These are phyloP conservation scores for Penicillium arizonense DNA, from an alignment of 495 filamentous ascomycete species.

Conservation along the genomic window DNA sequence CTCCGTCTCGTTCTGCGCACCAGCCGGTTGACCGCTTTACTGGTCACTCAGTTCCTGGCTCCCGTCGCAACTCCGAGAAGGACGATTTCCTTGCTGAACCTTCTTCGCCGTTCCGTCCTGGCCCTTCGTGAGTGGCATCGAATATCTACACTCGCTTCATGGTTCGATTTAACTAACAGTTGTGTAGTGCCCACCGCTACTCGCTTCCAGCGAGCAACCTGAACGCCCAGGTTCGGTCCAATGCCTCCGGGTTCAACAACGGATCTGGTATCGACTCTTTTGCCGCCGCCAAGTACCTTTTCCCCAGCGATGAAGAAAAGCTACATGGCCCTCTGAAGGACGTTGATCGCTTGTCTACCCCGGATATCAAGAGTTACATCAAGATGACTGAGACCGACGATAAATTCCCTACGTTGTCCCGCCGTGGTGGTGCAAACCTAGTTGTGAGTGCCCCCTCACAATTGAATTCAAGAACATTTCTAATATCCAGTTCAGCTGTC, in stretches of 20 bases:
- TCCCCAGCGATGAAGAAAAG: constrained; percentile 75
- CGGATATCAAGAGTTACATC: constrained; percentile 65
- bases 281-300: constrained; percentile 80
- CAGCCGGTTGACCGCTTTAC: constrained; percentile 44
- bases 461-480: not conserved
- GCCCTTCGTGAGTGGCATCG: constrained; percentile 37
- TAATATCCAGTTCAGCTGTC: constrained; percentile 56
- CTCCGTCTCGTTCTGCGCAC: constrained; percentile 23
- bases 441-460: constrained; percentile 57
- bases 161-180: constrained; percentile 14
- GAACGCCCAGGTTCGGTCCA: constrained; percentile 57
- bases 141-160: not conserved
- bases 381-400: constrained; percentile 74
- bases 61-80: constrained; percentile 63
- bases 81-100: constrained; percentile 40
- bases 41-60: constrained; percentile 83
- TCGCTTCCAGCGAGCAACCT: constrained; percentile 78
- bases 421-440: constrained; percentile 65
- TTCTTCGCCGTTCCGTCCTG: constrained; percentile 33
- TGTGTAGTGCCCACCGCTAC: constrained; percentile 59
- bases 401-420: constrained; percentile 78
- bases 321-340: constrained; percentile 41
- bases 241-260: constrained; percentile 41
- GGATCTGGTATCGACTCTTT: constrained; percentile 59
- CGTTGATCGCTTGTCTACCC: constrained; percentile 53